A percentile compares a stretch with the other conserved stretches of the same genome.
These are phyloP conservation scores for Tilletia indica DNA, from an alignment of 1,284 basidiomycete species.

Conservation along the genomic window DNA sequence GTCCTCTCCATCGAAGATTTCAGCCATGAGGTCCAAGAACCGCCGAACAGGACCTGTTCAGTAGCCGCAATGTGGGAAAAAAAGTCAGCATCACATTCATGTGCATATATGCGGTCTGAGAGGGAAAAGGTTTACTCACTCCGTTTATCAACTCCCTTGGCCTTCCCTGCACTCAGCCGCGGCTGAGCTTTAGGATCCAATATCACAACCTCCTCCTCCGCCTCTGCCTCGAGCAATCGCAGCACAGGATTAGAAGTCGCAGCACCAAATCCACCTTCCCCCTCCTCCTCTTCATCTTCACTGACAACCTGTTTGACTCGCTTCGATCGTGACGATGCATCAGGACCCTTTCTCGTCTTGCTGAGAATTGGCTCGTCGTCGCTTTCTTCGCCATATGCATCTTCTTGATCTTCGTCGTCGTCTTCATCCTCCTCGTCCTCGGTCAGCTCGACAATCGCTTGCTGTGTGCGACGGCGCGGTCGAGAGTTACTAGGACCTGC, in stretches of 20 bases:
- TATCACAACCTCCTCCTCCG: not conserved
- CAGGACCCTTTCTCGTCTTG: too few relatives aligned
- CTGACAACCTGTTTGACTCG: too few relatives aligned
- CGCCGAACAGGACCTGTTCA: constrained; percentile 70
- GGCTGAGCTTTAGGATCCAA: constrained; percentile 15
- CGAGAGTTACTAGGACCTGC: not conserved
- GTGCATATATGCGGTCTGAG: not conserved
- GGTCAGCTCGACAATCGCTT: not conserved
- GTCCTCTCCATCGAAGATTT: constrained; percentile 86
- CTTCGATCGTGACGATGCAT: too few relatives aligned
- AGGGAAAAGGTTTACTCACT: constrained; percentile 8
- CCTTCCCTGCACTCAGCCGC: constrained; percentile 15
- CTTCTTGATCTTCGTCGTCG: not conserved
- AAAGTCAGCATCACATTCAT: not conserved
- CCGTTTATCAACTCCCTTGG: constrained; percentile 18
- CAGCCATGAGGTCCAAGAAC: constrained; percentile 70
- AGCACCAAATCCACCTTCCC: not conserved
- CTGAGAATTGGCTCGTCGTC: too few relatives aligned
- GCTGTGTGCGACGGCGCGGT: not conserved
- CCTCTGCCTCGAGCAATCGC: not conserved
- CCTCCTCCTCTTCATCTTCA: constrained; percentile 1
- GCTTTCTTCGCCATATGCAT: not conserved
- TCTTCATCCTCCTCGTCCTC: not conserved
- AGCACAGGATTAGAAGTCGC: not conserved
- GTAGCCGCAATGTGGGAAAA: constrained; percentile 16